phyloP scores from a whole-genome alignment of 116 monocot species.

The Zostera marina region DNA sequence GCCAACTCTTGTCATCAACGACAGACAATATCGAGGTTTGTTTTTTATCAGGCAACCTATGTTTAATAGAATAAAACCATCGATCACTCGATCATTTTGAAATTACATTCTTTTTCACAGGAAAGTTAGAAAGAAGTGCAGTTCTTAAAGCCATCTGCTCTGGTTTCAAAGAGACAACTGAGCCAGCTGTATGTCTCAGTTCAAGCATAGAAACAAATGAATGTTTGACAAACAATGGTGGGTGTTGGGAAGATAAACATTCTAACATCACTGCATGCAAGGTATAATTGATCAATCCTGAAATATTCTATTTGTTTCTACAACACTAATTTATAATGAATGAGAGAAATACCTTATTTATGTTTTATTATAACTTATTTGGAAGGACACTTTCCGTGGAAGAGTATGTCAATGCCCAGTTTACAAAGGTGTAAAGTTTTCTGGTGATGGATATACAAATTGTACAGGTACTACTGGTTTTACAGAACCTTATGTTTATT shows the following conservation, averaged over 20 bases:
- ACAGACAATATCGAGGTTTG: constrained; percentile 69
- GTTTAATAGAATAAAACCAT: background rate
- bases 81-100: background rate
- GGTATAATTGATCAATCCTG: constrained; percentile 17
- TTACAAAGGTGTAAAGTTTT: too few relatives aligned
- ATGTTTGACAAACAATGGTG: constrained; percentile 80
- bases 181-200: constrained; percentile 81
- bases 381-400: too few relatives aligned
- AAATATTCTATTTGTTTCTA: too few relatives aligned
- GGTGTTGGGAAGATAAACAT: constrained; percentile 78
- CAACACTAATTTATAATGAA: background rate
- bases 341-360: too few relatives aligned
- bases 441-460: too few relatives aligned
- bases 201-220: constrained; percentile 69
- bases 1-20: constrained; percentile 80
- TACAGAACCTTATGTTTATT: too few relatives aligned
- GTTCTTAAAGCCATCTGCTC: constrained; percentile 91
- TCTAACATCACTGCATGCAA: constrained; percentile 85
- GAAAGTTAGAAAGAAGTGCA: constrained; percentile 87
- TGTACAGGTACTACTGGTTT: too few relatives aligned
- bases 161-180: constrained; percentile 88
- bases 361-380: too few relatives aligned
- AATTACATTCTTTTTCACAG: constrained; percentile 14
- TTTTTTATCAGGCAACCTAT: background rate
- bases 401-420: too few relatives aligned